Evolutionary conservation across 2,329 filamentous ascomycete genomes (phyloP), one percentile per base, ranked within the genome.

Genomic region (Sarocladium oryzae): DNA sequence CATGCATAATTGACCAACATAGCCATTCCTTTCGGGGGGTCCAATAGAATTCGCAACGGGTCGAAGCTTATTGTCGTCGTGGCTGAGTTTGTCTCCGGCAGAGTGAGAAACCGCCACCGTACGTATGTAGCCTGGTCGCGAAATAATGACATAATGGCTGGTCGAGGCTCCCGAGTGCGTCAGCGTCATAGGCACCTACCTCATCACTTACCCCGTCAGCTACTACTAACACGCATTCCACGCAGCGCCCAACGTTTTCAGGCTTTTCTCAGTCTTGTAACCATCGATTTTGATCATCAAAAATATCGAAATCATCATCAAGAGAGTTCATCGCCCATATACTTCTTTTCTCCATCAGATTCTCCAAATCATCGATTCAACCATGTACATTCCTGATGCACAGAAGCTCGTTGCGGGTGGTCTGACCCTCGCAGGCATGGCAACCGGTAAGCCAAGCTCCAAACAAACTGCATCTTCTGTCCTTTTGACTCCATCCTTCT

Each of bases 381-480:
- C 13, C 52, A 59, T 59, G 57, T 49, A 55, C 54, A 36, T 59
- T 36, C 57, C 56, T 6, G 52, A 54, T 40, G 26, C 53, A 18
- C 53, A 56, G 36, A 56, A 55, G 51, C 51, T 56, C 15, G 41
- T 53, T 21, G 55, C 56, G 2, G 53, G 54, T 23, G 53, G 56
- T 26, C 41, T 58, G 35, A 53, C 56, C n/a, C 26, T 57, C 18
- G 40, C 53, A 20, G 40, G 52, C 37, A 18, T 57, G n/a, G 35
- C 30, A 18, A 50, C 40, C 15, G 45, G 56, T 58, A 54, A 21
- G 4, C 28, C 5, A 15, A 4, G 13, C n/a, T 40, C 24, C 18
- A 30, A 52, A n/a, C n/a, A n/a, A n/a, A n/a, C n/a, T n/a, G n/a
- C n/a, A n/a, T n/a, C n/a, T n/a, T n/a, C n/a, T n/a, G n/a, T n/a